These are phyloP conservation scores for Mortierella sp. DNA, from an alignment of 371 early-diverging fungal genomes.

Conservation along the genomic window DNA sequence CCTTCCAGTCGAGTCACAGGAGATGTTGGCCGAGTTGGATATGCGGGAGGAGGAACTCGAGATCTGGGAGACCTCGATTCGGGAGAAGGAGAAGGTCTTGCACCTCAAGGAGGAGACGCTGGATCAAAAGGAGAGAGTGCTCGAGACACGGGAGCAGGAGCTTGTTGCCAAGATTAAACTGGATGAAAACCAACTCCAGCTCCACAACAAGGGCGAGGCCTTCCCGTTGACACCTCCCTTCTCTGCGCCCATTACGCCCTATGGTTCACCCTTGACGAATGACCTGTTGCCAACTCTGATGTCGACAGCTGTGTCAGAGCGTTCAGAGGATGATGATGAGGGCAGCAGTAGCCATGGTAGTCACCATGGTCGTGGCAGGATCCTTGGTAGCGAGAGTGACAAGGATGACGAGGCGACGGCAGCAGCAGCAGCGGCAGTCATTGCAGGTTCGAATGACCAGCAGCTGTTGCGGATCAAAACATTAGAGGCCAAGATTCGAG, in stretches of 20 bases:
- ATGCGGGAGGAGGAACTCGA: constrained; percentile 22
- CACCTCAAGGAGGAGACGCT: constrained; percentile 23
- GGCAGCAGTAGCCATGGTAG: no score
- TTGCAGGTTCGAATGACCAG: constrained; percentile 21
- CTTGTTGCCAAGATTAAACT: constrained; percentile 13
- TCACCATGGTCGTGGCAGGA: not conserved
- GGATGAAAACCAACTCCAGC: constrained; percentile 14
- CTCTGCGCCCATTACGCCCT: constrained; percentile 39
- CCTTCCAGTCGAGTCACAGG: constrained; percentile 19
- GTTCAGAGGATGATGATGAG: not conserved
- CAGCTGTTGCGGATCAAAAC: constrained; percentile 40
- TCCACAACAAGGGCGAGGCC: constrained; percentile 4
- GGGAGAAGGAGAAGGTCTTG: constrained; percentile 36
- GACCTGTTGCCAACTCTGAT: constrained; percentile 28
- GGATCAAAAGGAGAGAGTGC: constrained; percentile 13
- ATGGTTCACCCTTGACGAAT: constrained; percentile 38
- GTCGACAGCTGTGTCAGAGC: constrained; percentile 1
- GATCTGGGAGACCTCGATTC: constrained; percentile 16
- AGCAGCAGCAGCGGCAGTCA: not conserved
- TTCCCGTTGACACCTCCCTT: constrained; percentile 35
- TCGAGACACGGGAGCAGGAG: constrained; percentile 23
- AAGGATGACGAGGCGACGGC: constrained; percentile 7
- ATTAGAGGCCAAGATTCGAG: constrained; percentile 43
- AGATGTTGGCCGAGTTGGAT: constrained; percentile 32
- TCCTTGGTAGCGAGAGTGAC: not conserved